A percentile compares a stretch with the other conserved stretches of the same genome.
phyloP scores from a whole-genome alignment of 352 stramenopile genomes.

The Phytopythium ostracodes region DNA sequence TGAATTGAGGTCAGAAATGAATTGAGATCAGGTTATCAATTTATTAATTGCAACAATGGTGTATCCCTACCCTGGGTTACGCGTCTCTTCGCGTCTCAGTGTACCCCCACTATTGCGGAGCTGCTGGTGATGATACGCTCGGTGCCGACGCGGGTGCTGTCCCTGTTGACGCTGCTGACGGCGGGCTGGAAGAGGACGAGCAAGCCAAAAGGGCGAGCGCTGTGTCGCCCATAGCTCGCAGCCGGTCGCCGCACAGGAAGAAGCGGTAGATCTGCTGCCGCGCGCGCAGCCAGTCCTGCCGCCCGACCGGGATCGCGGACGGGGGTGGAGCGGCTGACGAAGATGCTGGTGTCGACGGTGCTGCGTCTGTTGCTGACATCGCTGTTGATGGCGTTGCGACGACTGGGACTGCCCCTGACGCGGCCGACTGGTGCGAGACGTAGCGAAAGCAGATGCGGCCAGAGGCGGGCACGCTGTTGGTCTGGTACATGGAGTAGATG shows the following conservation, averaged over 20 bases:
- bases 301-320: slow-evolving; percentile 12
- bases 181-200: neutral
- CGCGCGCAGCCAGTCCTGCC: slow-evolving; percentile 37
- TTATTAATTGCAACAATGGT: no score
- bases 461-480: slow-evolving; percentile 43
- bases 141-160: neutral
- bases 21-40: no score
- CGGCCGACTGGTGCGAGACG: slow-evolving; percentile 31
- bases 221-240: slow-evolving; percentile 23
- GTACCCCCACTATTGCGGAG: no score
- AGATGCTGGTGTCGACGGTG: neutral
- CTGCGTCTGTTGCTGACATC: neutral
- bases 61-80: no score
- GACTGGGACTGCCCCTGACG: neutral
- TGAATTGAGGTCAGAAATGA: neutral
- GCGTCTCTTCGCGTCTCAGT: neutral
- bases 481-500: slow-evolving; percentile 80
- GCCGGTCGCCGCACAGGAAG: slow-evolving; percentile 48
- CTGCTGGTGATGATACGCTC: neutral
- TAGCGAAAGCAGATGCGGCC: slow-evolving; percentile 66
- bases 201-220: slow-evolving; percentile 10
- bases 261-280: slow-evolving; percentile 42
- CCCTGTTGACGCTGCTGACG: neutral
- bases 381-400: neutral
- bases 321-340: neutral